phyloP scores from a whole-genome alignment of 202 grass and related monocot species.

The Setaria italica region DNA sequence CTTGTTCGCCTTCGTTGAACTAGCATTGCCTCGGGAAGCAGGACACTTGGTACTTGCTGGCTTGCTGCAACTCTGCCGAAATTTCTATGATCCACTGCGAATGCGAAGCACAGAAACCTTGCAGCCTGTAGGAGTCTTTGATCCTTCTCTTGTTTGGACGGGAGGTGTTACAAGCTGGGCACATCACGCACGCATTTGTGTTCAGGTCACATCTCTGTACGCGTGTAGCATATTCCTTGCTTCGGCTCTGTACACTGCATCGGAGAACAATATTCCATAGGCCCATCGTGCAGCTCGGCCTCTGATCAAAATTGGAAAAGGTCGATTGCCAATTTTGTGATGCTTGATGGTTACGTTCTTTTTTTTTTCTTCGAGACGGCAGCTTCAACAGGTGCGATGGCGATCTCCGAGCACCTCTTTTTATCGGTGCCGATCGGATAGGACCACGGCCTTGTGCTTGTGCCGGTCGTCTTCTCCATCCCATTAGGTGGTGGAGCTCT shows the following conservation, averaged over 20 bases:
- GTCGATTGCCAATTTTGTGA: slow-evolving; percentile 15
- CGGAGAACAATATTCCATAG: slow-evolving; percentile 38
- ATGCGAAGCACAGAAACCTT: neutral
- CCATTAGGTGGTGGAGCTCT: slow-evolving; percentile 59
- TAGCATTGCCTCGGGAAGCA: slow-evolving; percentile 36
- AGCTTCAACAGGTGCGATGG: slow-evolving; percentile 28
- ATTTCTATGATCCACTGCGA: slow-evolving; percentile 25
- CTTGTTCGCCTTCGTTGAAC: slow-evolving; percentile 55
- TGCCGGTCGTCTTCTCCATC: slow-evolving; percentile 38
- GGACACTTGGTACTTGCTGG: slow-evolving; percentile 1
- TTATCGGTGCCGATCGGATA: slow-evolving; percentile 33
- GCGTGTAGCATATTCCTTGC: slow-evolving; percentile 43
- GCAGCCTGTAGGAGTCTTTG: slow-evolving; percentile 24
- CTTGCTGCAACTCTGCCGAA: slow-evolving; percentile 4
- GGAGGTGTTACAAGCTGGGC: neutral
- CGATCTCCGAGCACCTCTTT: slow-evolving; percentile 50
- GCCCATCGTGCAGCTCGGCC: neutral
- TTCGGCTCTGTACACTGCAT: slow-evolving; percentile 29
- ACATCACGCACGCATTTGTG: slow-evolving; percentile 22
- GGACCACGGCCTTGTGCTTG: slow-evolving; percentile 48
- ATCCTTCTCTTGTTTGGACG: slow-evolving; percentile 33
- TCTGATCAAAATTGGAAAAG: slow-evolving; percentile 5
- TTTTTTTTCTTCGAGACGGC: slow-evolving; percentile 30
- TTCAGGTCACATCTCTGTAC: slow-evolving; percentile 26
- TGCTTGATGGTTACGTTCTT: slow-evolving; percentile 28